Evolutionary conservation across 2,329 filamentous ascomycete species (phyloP), one percentile per base, ranked within the genome.

Genomic region (Stromatinia cepivora): DNA sequence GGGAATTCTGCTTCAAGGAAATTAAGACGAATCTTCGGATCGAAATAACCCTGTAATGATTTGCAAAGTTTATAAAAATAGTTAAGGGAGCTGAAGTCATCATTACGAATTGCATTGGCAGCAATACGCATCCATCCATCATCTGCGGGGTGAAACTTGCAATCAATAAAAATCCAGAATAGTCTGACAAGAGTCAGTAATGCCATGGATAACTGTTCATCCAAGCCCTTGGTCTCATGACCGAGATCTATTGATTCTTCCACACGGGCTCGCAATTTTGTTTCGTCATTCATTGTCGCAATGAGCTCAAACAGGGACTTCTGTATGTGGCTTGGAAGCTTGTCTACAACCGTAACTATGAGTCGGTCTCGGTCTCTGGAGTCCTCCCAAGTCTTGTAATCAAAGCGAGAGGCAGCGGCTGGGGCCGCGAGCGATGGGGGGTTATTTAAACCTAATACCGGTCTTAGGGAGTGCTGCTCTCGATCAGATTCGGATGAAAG

Each of bases 321-420:
- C 66, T 70, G 42, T 7, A 36, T 17, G 0, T 17, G 31, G 6
- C 31, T 62, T 15, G 54, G 22, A 31, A 67, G 34, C 34, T 39
- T 50, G 17, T 65, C 39, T 8, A 69, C 58, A 2, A 81, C 71
- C 65, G 83, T 82, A 62, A 83, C 80, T 31, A 85, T 71, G 1
- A 84, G 74, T 8, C 82, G 79, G 52, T 81, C 79, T 15, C 68
- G 70, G 63, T 78, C 75, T n/a, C 46, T 25, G 25, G 70, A 45
- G 11, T 71, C 70, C 46, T 69, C 64, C 75, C 74, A 78, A 25
- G 56, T 58, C 10, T 67, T 46, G 61, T 71, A 72, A 2, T 67
- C 65, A 59, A 70, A 74, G 54, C 68, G 69, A 13, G 74, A 71
- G 68, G 78, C 76, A 17, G 70, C 70, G 11, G 54, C 69, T 28